Conservation (phyloP, 805 yeast species). For the Cyberlindnera lachancei region DNA sequence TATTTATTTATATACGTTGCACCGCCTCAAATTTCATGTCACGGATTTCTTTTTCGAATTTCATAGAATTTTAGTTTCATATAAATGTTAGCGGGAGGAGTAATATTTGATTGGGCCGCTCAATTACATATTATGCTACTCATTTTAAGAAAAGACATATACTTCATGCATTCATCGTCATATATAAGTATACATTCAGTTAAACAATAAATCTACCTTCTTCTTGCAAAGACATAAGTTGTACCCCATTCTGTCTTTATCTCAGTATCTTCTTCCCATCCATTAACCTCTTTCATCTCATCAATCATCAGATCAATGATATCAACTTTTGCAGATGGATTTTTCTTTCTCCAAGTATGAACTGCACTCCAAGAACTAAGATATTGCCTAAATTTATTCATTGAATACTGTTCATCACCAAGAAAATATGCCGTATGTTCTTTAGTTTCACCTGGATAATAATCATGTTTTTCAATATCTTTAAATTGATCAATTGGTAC, state of each 20-base stretch:
- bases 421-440: constrained; percentile 24
- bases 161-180: too few species aligned
- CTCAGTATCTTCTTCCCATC: constrained; percentile 38
- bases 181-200: too few species aligned
- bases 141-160: too few species aligned
- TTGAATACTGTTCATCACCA: constrained; percentile 35
- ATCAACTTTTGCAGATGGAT: constrained; percentile 34
- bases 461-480: constrained; percentile 31
- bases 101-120: too few species aligned
- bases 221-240: constrained; percentile 41
- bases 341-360: constrained; percentile 46
- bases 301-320: constrained; percentile 40
- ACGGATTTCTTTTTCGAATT: too few species aligned
- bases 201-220: constrained; percentile 6
- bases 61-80: too few species aligned
- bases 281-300: constrained; percentile 34
- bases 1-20: too few species aligned
- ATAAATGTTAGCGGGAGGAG: too few species aligned
- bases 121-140: too few species aligned
- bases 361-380: constrained; percentile 60
- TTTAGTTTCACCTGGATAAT: constrained; percentile 21
- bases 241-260: constrained; percentile 50
- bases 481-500: constrained; percentile 37
- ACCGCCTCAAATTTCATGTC: too few species aligned
- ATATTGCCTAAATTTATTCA: constrained; percentile 43